phyloP scores from a whole-genome alignment of 495 filamentous ascomycete species.

The Choiromyces venosus region DNA sequence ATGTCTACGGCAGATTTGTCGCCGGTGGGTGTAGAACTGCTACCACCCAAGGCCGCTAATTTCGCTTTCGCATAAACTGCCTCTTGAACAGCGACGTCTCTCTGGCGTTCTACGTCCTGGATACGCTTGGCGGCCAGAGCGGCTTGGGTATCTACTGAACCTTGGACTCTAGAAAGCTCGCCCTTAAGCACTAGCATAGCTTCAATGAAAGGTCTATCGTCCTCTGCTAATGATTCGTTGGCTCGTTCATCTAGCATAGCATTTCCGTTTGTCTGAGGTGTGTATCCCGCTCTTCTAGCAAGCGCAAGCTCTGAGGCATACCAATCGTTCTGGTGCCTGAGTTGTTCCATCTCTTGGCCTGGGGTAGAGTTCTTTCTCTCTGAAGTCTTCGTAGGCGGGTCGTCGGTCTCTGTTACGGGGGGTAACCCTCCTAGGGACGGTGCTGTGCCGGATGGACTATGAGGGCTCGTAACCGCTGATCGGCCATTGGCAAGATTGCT shows the following conservation, averaged over 20 bases:
- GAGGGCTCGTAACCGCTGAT: conserved; percentile 6
- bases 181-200: conserved; percentile 84
- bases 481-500: conserved; percentile 23
- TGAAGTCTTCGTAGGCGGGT: not conserved
- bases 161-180: conserved; percentile 78
- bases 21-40: conserved; percentile 23
- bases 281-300: conserved; percentile 81
- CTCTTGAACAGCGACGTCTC: conserved; percentile 85
- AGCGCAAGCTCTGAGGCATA: conserved; percentile 91
- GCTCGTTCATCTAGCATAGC: conserved; percentile 70
- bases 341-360: conserved; percentile 64
- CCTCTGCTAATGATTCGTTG: conserved; percentile 73
- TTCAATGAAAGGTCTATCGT: conserved; percentile 86
- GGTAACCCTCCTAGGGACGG: conserved; percentile 12
- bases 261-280: conserved; percentile 63
- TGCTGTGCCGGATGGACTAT: conserved; percentile 10
- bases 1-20: conserved; percentile 32
- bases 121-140: conserved; percentile 77
- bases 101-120: conserved; percentile 85
- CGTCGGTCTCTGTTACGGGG: not conserved
- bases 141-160: conserved; percentile 78
- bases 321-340: conserved; percentile 86
- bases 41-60: conserved; percentile 58
- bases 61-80: conserved; percentile 93
- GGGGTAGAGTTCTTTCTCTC: not conserved